Base-by-base conservation (phyloP, 352 stramenopile genomes). In the Pythium scleroteichum region DNA sequence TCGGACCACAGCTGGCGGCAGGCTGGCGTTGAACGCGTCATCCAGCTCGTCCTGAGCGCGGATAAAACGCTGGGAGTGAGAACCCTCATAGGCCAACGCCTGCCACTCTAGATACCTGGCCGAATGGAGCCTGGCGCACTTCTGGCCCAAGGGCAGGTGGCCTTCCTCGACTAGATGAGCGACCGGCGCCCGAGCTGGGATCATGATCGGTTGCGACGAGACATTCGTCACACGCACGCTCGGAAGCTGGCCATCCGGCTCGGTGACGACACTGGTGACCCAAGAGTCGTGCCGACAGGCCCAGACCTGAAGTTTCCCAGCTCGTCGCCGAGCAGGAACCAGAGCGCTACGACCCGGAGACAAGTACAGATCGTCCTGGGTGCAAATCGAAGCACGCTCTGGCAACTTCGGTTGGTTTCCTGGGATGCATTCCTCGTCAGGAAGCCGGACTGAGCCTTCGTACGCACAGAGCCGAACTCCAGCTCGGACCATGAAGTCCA, bases 401-500 rank as follows among this genome's bases (percentile, higher is more conserved):
- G 51, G 51, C 16, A 58, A 58, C 35, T 39, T 38, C 13, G 51
- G 51, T 13, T 24, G 19, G 5, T 23, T 8, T 19, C 52, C 52
- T 20, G 59, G 50, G 24, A 59, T 24, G 1, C 20, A 2, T 17
- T 66, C 59, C 42, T 67, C 59, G 22, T 67, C 59, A 0, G 59
- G 59, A 1, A 67, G 24, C 6, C n/a, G 20, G 33, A 60, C 59
- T 2, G 17, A 41, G 3, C 65, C 46, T 20, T 74, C 59, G 1
- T 40, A 40, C 0, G 49, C 33, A 17, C 51, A 58, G 0, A 67
- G 32, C 8, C 64, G 44, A 1, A 78, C 66, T 3, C 67, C 67
- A 13, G 60, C 52, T 46, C 2, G 44, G 17, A 4, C 23, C 64
- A 76, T 76, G 51, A 75, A 78, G 38, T 75, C 53, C 59, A 71